Evolutionary conservation across 2,329 filamentous ascomycete genomes (phyloP).

Genomic region (Arachnopeziza araneosa): DNA sequence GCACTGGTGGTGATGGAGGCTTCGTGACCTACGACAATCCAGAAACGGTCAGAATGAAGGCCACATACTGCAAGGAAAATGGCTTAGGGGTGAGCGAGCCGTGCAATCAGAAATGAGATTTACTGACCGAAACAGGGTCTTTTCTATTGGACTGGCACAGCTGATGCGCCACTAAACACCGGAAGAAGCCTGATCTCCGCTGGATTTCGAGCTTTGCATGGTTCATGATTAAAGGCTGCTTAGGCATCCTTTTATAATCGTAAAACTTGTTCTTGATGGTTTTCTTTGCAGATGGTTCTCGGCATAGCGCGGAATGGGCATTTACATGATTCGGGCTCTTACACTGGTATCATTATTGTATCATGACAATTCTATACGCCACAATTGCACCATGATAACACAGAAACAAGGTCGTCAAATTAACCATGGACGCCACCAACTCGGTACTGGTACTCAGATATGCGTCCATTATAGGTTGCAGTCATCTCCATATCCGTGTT

Average conservation of each 20-base stretch:
- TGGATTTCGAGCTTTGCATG: conserved; percentile 52
- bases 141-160: conserved; percentile 78
- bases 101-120: background rate
- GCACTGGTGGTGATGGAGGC: conserved; percentile 65
- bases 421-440: background rate
- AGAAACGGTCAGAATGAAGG: conserved; percentile 70
- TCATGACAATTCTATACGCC: too few relatives aligned
- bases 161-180: conserved; percentile 55
- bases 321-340: background rate
- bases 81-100: conserved; percentile 51
- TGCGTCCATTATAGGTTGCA: background rate
- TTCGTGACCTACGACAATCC: conserved; percentile 79
- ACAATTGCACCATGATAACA: background rate
- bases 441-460: background rate
- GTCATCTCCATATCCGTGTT: background rate
- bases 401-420: background rate
- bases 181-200: conserved; percentile 50
- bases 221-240: background rate
- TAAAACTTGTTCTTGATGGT: background rate
- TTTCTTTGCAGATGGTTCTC: background rate
- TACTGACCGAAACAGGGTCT: conserved; percentile 48
- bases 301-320: background rate
- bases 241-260: background rate
- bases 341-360: too few relatives aligned
- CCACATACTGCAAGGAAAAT: conserved; percentile 64